A percentile compares a stretch with the other conserved stretches of the same genome.
phyloP scores from a whole-genome alignment of 2,329 filamentous ascomycete species.

The Zasmidium angulare region DNA sequence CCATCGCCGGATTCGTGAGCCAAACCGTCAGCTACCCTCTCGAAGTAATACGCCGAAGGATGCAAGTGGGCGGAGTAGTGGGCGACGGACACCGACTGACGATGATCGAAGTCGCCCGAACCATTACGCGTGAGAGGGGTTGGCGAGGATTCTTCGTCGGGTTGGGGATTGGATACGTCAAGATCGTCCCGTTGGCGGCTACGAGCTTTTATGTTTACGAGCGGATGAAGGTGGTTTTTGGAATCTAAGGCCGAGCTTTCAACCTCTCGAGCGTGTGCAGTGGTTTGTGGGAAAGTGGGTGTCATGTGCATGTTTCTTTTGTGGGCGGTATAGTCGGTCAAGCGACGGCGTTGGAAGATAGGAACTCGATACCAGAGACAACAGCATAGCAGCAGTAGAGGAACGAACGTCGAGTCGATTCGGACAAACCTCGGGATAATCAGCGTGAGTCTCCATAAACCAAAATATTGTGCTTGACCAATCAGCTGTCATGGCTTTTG shows the following conservation, averaged over 20 bases:
- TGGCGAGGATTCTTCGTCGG: slow-evolving; percentile 86
- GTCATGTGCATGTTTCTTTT: not conserved
- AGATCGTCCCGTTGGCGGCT: slow-evolving; percentile 87
- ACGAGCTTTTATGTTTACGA: slow-evolving; percentile 69
- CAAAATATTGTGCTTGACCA: not conserved
- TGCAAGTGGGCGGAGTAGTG: slow-evolving; percentile 95
- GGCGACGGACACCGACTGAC: slow-evolving; percentile 80
- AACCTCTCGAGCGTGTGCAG: not conserved
- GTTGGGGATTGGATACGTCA: slow-evolving; percentile 90
- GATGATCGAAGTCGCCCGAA: slow-evolving; percentile 73
- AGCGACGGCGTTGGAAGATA: slow-evolving; percentile 3
- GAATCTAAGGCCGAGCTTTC: slow-evolving; percentile 36
- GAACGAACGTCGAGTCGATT: not conserved
- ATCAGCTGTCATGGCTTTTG: not conserved
- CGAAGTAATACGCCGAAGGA: slow-evolving; percentile 85
- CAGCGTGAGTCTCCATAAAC: not conserved
- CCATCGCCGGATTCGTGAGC: slow-evolving; percentile 80
- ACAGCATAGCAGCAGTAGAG: not conserved
- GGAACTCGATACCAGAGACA: not conserved
- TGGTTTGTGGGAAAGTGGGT: too few species aligned
- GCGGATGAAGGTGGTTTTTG: slow-evolving; percentile 58
- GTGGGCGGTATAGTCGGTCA: not conserved
- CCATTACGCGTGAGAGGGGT: slow-evolving; percentile 75
- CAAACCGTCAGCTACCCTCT: slow-evolving; percentile 93
- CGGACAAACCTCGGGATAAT: not conserved